Evolutionary conservation across 2,329 filamentous ascomycete species (phyloP), one percentile per base, ranked within the genome.

Genomic region (Epichloe sibirici): DNA sequence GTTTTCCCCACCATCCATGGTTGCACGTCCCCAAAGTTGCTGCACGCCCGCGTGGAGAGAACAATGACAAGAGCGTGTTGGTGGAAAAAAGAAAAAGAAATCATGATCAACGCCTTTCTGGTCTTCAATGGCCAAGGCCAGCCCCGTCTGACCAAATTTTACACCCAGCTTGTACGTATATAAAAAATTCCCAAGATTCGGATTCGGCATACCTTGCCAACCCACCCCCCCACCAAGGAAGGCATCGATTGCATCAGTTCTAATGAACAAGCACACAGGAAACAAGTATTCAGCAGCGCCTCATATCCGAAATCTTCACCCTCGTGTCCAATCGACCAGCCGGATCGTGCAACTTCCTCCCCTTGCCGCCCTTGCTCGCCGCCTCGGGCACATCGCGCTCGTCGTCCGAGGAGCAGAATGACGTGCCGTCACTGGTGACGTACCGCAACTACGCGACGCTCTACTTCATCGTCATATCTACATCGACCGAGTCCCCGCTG

Each of bases 101-200:
- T 60, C 60, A 98, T 98, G 93, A 97, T 98, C 70, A 98, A 95
- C 76, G 93, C 94, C 35, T 91, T 98, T 56, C 78, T 98, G 59
- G 91, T 98, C 67, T 98, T 98, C 77, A 98, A 98, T 66, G 95
- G 95, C 74, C 89, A 91, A 62, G 93, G 93, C 58, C 91, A 98
- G 71, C 91, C 93, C 39, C 86, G 93, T 52, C 79, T 98, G 67
- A 97, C 91, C 62, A 97, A 97, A 65, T 98, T 98, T 76, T 98
- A 98, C 69, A 96, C 91, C 2, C 91, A 97, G 68, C 82, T 98
- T 59, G 91, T 95, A 59, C 39, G 40, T 37, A 25, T 0, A 5
- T 0, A 45, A 15, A 17, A 17, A 21, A 45, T 17, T 17, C 17
- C 23, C 4, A 11, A 31, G n/a, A n/a, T 3, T 7, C 39, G 38